Evolutionary conservation across 495 filamentous ascomycete genomes (phyloP), one percentile per base, ranked within the genome.

Genomic region (Geoglossum glabrum): DNA sequence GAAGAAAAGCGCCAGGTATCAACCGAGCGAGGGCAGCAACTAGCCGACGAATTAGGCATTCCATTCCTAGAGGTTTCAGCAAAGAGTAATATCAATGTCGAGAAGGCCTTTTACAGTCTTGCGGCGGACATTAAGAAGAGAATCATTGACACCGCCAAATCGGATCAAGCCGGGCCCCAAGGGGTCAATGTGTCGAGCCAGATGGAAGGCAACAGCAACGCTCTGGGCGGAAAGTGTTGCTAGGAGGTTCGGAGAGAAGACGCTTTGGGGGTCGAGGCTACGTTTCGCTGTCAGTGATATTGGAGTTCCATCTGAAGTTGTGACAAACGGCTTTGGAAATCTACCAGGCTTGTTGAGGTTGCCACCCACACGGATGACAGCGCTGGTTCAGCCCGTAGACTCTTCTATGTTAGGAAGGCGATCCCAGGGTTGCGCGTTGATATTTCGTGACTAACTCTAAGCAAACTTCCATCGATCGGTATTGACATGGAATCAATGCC

Each of bases 71-170:
- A 99, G 68, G 92, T 99, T 47, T 94, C 87, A 23, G 92, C 92
- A 57, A 97, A 97, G 76, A 87, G 85, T 73, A 97, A 97, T 72
- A 95, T 93, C 80, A 99, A 97, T 72, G 90, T 99, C 62, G 92
- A 99, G 71, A 89, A 97, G 76, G 92, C 92, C 1, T 99, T 99
- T 70, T 97, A 90, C 71, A 87, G 76, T 70, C 82, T 99, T 59
- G 92, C 92, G 19, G 78, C 84, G 55, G 93, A 96, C 69, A 99
- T 99, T 74, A 98, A 98, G 80, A 96, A 95, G 75, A 74, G 85
- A 59, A 83, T 90, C 65, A 84, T 89, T 67, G 86, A 90, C 66
- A 95, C 83, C 40, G 81, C 83, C 59, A 88, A 89, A 73, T 79
- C 79, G 36, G 86, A 94, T 60, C 79, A 81, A 59, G 69, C 76